Evolutionary conservation across 2,329 filamentous ascomycete species (phyloP).

Genomic region (Fusarium devonianum): DNA sequence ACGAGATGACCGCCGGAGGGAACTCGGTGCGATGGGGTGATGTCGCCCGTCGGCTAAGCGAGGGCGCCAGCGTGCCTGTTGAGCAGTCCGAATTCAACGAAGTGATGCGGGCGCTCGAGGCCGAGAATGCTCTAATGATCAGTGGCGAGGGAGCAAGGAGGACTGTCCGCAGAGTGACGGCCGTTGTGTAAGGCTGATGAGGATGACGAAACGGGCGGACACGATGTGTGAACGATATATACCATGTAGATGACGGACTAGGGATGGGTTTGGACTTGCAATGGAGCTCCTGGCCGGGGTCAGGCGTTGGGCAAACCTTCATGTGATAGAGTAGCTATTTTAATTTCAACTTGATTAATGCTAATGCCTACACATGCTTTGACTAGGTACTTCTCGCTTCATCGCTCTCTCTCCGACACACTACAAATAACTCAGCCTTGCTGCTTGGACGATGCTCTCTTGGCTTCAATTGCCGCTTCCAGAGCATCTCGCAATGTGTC

Average conservation of each 20-base stretch:
- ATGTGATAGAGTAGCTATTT: constrained; percentile 31
- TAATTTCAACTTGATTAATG: constrained; percentile 25
- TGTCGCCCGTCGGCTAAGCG: constrained; percentile 73
- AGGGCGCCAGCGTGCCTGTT: constrained; percentile 73
- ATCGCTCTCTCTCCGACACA: too few species aligned
- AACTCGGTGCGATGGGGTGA: constrained; percentile 80
- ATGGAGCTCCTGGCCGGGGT: constrained; percentile 27
- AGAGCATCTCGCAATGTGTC: constrained; percentile 49
- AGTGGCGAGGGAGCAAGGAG: constrained; percentile 85
- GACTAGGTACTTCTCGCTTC: too few species aligned
- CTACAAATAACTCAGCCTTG: too few species aligned
- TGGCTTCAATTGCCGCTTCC: constrained; percentile 34
- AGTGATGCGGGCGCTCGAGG: constrained; percentile 79
- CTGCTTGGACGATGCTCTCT: constrained; percentile 1
- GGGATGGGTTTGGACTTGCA: constrained; percentile 14
- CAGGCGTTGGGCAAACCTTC: constrained; percentile 38
- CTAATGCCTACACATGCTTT: too few species aligned
- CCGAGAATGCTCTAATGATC: constrained; percentile 82
- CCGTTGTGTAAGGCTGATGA: constrained; percentile 21
- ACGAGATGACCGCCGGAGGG: constrained; percentile 77
- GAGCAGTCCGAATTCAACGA: constrained; percentile 85
- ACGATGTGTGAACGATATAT: constrained; percentile 39
- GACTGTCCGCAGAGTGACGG: constrained; percentile 77
- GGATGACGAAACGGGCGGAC: constrained; percentile 2
- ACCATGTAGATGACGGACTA: constrained; percentile 31